phyloP scores from a whole-genome alignment of 129 eudicot species.

The Flaveria brownii region DNA sequence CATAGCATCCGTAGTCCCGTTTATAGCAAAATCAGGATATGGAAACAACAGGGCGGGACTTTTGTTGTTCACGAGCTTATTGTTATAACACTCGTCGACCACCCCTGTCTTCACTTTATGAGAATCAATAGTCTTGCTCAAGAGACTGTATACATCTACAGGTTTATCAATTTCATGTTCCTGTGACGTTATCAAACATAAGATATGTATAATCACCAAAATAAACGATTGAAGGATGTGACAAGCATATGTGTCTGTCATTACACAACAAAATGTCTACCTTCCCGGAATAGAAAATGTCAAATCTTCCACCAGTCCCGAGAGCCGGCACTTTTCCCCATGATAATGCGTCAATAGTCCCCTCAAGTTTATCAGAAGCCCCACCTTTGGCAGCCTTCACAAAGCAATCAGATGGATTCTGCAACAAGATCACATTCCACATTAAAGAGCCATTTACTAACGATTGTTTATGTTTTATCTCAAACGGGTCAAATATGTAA shows the following conservation, averaged over 20 bases:
- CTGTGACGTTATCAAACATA: conserved; percentile 34
- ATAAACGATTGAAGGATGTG: not conserved
- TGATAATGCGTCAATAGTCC: conserved; percentile 69
- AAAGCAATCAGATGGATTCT: conserved; percentile 85
- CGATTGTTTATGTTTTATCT: not conserved
- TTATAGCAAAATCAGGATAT: conserved; percentile 23
- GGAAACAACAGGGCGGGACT: conserved; percentile 34
- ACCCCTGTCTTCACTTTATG: conserved; percentile 30
- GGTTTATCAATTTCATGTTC: conserved; percentile 66
- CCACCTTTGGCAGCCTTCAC: conserved; percentile 73
- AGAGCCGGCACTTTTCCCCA: conserved; percentile 88
- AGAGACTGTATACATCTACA: conserved; percentile 51
- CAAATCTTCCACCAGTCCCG: conserved; percentile 81
- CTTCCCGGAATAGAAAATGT: conserved; percentile 68
- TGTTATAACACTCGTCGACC: conserved; percentile 21
- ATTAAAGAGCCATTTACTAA: conserved; percentile 11
- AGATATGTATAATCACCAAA: not conserved
- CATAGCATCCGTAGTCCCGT: conserved; percentile 28
- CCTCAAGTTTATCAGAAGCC: conserved; percentile 66
- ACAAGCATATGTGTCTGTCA: not conserved
- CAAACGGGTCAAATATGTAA: not conserved
- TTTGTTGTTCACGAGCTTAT: conserved; percentile 25
- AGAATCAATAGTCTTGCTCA: conserved; percentile 39
- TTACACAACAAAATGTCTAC: conserved; percentile 32
- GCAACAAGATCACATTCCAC: conserved; percentile 25